phyloP scores from a whole-genome alignment of 2,329 filamentous ascomycete species.

The Sclerotiophoma versabilis region DNA sequence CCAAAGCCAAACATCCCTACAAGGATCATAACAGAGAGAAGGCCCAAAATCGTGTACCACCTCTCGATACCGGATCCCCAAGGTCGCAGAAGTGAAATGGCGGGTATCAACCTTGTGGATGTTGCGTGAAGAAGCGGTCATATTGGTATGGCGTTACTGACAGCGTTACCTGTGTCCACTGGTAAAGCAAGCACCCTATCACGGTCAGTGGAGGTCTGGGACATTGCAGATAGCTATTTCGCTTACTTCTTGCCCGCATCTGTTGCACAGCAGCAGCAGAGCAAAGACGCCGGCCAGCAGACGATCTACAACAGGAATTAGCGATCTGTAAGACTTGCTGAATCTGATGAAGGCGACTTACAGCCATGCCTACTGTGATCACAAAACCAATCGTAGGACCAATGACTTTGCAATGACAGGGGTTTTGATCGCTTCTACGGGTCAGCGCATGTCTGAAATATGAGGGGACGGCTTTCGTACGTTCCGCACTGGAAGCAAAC shows the following conservation, averaged over 20 bases:
- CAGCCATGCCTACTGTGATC: constrained; percentile 58
- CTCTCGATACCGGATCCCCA: background rate
- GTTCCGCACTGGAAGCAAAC: constrained; percentile 63
- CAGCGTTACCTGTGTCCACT: constrained; percentile 59
- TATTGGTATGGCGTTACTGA: constrained; percentile 58
- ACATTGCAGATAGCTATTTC: background rate
- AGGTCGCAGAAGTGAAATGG: background rate
- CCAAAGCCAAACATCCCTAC: background rate
- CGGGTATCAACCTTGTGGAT: background rate
- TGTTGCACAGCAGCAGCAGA: constrained; percentile 65
- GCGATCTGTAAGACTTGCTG: constrained; percentile 7
- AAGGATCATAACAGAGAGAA: background rate
- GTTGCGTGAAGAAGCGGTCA: constrained; percentile 34
- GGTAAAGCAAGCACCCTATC: constrained; percentile 60
- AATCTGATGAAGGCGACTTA: constrained; percentile 41
- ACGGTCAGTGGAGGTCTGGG: constrained; percentile 22
- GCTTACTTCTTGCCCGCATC: constrained; percentile 62
- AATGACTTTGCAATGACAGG: constrained; percentile 64
- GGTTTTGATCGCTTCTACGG: constrained; percentile 60
- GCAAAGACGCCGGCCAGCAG: constrained; percentile 63
- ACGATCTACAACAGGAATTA: constrained; percentile 51
- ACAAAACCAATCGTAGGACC: constrained; percentile 62
- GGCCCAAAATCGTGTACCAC: background rate
- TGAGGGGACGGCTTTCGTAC: constrained; percentile 27
- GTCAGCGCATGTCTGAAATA: constrained; percentile 18